Conservation (phyloP, 2,329 filamentous ascomycete genomes). For the Cladosporium oxysporum region DNA sequence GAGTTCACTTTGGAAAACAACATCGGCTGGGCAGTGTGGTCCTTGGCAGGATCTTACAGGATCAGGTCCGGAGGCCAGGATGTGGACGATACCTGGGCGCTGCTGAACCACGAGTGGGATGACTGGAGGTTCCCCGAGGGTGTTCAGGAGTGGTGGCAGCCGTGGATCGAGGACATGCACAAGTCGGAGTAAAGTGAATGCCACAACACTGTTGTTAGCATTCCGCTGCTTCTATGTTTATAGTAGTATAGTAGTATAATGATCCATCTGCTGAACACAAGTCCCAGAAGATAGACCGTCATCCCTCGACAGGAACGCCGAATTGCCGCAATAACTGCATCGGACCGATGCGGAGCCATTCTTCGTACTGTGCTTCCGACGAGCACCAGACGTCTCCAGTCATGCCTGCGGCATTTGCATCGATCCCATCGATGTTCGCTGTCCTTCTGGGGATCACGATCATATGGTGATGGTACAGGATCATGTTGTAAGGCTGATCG, state of each 20-base stretch:
- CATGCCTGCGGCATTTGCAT: conserved; percentile 41
- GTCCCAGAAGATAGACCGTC: neutral
- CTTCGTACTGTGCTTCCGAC: conserved; percentile 24
- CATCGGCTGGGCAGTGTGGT: conserved; percentile 55
- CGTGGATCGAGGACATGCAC: conserved; percentile 52
- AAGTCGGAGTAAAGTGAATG: neutral
- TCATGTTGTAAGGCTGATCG: conserved; percentile 38
- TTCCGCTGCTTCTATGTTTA: neutral
- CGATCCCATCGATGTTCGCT: conserved; percentile 31
- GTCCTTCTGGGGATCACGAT: conserved; percentile 39
- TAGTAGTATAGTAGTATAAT: neutral
- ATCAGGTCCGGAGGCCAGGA: conserved; percentile 49
- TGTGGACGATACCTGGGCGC: conserved; percentile 51
- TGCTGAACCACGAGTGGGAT: conserved; percentile 51
- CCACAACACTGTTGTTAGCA: neutral
- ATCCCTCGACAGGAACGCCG: conserved; percentile 20
- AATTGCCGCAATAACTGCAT: conserved; percentile 25
- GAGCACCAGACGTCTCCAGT: conserved; percentile 36
- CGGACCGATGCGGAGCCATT: conserved; percentile 23
- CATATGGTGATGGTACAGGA: conserved; percentile 38
- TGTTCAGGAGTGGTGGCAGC: conserved; percentile 54
- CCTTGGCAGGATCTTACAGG: conserved; percentile 51
- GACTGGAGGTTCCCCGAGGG: conserved; percentile 50
- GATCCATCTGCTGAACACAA: neutral
- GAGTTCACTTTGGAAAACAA: conserved; percentile 49